phyloP scores from a whole-genome alignment of 2,329 filamentous ascomycete species.

The Thielaviopsis euricoi region DNA sequence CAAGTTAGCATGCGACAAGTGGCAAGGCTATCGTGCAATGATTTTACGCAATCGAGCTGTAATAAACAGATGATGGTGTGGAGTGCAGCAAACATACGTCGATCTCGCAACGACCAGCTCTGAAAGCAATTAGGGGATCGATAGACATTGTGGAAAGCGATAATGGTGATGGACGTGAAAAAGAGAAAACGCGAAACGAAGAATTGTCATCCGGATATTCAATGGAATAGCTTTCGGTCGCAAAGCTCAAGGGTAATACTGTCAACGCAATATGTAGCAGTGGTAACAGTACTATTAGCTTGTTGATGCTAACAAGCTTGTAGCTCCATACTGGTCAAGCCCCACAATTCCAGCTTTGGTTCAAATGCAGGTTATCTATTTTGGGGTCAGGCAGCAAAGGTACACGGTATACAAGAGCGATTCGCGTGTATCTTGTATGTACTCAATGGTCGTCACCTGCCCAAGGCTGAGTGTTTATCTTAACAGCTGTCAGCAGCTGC shows the following conservation, averaged over 20 bases:
- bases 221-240: background rate
- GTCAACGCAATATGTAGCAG: background rate
- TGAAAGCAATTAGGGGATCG: conserved; percentile 82
- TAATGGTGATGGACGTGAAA: no score
- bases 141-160: conserved; percentile 50
- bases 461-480: background rate
- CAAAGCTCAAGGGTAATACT: background rate
- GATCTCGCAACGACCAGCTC: conserved; percentile 76
- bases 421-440: background rate
- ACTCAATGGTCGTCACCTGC: background rate
- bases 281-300: background rate
- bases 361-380: background rate
- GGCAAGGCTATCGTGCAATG: background rate
- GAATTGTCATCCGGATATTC: no score
- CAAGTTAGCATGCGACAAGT: background rate
- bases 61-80: no score
- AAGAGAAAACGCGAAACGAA: no score
- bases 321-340: background rate
- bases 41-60: background rate
- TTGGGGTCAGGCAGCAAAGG: conserved; percentile 7
- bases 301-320: conserved; percentile 1
- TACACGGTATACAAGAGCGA: background rate
- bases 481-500: background rate
- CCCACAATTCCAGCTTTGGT: background rate
- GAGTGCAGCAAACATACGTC: conserved; percentile 40